Percentiles rank a stretch among this genome's conserved stretches.
Evolutionary conservation across 2,329 filamentous ascomycete species (phyloP).

Genomic region (Dactylonectria estremocensis): DNA sequence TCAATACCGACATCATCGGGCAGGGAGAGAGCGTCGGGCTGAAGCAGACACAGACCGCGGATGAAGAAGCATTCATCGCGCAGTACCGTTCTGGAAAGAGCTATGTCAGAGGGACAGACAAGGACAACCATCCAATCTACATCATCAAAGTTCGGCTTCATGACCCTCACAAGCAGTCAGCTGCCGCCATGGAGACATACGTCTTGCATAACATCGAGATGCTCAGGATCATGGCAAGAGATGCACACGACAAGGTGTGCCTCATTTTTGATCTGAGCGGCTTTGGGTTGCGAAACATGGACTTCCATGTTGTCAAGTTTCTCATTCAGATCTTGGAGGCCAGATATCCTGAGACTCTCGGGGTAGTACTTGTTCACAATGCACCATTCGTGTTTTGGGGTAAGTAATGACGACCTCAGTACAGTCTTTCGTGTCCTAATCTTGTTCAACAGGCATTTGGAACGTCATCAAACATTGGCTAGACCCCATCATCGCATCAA

Average conservation of each 20-base stretch:
- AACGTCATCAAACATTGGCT: constrained; percentile 82
- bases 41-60: constrained; percentile 37
- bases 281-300: constrained; percentile 82
- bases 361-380: constrained; percentile 80
- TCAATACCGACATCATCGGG: constrained; percentile 52
- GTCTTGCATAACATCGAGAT: constrained; percentile 59
- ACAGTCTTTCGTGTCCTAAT: neutral
- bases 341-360: constrained; percentile 82
- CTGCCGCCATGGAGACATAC: constrained; percentile 55
- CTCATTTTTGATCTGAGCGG: constrained; percentile 81
- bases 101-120: constrained; percentile 56
- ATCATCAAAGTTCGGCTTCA: constrained; percentile 51
- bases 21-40: constrained; percentile 53
- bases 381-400: constrained; percentile 79
- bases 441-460: constrained; percentile 56
- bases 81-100: constrained; percentile 58
- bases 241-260: constrained; percentile 39
- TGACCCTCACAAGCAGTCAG: constrained; percentile 50
- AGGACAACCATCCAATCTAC: constrained; percentile 54
- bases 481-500: constrained; percentile 81
- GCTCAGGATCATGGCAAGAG: constrained; percentile 47
- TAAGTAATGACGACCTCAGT: constrained; percentile 27
- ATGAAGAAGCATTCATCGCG: constrained; percentile 54
- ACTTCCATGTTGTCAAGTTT: constrained; percentile 83
- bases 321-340: constrained; percentile 86